These are phyloP conservation scores for Cucurbita moschata DNA, from an alignment of 306 rosid species.

Conservation along the genomic window DNA sequence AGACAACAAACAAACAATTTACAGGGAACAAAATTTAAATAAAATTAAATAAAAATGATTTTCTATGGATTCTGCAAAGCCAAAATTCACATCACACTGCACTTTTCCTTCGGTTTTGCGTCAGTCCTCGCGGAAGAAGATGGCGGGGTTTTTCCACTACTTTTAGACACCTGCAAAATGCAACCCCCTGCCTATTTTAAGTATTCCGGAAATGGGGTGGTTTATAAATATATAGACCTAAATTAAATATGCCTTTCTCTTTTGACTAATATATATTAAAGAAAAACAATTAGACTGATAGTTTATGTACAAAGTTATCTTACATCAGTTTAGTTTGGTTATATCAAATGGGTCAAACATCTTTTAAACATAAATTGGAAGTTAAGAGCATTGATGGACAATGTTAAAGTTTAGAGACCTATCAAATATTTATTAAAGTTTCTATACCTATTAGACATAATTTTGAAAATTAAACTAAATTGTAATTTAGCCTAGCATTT, in stretches of 20 bases:
- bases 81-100: conserved; percentile 65
- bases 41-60: background rate
- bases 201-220: background rate
- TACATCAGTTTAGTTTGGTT: no score
- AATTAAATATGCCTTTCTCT: no score
- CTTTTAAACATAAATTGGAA: background rate
- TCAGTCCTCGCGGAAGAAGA: conserved; percentile 42
- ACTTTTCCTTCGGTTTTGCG: conserved; percentile 66
- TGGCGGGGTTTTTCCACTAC: conserved; percentile 19
- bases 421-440: background rate
- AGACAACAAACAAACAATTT: conserved; percentile 2
- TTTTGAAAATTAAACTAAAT: background rate
- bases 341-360: background rate
- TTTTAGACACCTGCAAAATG: conserved; percentile 50
- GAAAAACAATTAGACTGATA: no score
- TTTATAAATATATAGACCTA: background rate
- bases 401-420: background rate
- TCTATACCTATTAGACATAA: background rate
- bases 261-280: no score
- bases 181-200: background rate
- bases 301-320: no score
- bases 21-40: background rate
- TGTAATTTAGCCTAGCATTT: background rate
- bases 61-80: background rate
- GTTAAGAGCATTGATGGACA: background rate